Conservation (phyloP, 202 grass and related monocot genomes). For the Setaria italica region DNA sequence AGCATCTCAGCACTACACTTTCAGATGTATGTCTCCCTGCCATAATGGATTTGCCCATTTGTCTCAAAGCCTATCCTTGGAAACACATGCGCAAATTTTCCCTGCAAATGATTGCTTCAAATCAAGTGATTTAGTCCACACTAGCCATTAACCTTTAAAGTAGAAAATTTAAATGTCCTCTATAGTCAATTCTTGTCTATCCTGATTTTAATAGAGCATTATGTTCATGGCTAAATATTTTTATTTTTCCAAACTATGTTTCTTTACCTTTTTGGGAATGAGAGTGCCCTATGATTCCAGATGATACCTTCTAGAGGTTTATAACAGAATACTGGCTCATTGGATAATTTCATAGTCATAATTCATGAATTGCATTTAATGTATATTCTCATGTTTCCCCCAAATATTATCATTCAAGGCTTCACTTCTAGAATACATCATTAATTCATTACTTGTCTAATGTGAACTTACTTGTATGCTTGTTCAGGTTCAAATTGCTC, state of each 20-base stretch:
- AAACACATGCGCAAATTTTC: conserved; percentile 29
- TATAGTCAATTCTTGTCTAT: conserved; percentile 20
- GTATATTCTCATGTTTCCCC: conserved; percentile 16
- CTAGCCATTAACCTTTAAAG: conserved; percentile 3
- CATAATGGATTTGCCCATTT: conserved; percentile 29
- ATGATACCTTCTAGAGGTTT: background rate
- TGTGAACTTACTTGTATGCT: conserved; percentile 25
- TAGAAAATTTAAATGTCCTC: conserved; percentile 23
- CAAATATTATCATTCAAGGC: conserved; percentile 19
- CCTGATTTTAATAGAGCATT: conserved; percentile 14
- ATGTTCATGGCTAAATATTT: background rate
- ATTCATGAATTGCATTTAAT: conserved; percentile 12
- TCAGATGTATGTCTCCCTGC: conserved; percentile 66
- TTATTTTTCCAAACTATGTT: conserved; percentile 3
- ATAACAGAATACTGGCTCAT: conserved; percentile 32
- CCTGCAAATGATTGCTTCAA: conserved; percentile 19
- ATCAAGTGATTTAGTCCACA: conserved; percentile 8
- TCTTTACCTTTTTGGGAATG: background rate
- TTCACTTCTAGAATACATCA: conserved; percentile 18
- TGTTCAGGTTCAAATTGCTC: conserved; percentile 83
- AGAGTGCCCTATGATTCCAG: conserved; percentile 4
- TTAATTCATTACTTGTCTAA: conserved; percentile 38
- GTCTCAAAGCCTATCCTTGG: conserved; percentile 35
- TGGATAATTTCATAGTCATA: background rate
- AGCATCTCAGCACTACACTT: conserved; percentile 71